Base-by-base conservation (phyloP, 148 eudicot species). In the Rhododendron vialii region DNA sequence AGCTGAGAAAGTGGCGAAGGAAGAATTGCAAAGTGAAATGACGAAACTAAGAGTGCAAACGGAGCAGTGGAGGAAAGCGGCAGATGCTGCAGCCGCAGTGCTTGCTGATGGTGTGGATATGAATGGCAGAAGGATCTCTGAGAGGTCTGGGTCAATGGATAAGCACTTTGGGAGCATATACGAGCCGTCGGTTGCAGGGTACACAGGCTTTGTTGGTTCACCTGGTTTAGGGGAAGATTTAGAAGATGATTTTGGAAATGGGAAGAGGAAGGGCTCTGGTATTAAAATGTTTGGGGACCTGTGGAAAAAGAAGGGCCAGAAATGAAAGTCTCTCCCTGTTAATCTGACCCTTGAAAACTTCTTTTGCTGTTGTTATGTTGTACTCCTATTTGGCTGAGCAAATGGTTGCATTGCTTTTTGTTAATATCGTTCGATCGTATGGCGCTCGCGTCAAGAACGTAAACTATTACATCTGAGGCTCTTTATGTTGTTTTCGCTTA, bases 41-140 rank as follows among this genome's bases (percentile, higher is more conserved):
- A 97, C 88, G 88, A 94, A 87, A 90, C 92, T 97, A 85, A 95
- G 93, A 47, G 94, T 97, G 14, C 99, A 95, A 84, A 95, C 98
- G 3, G 99, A 97, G 90, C 99, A 97, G 80, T 97, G 99, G 99
- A 91, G 98, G 82, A 97, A 97, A 87, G 99, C 99, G 0, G 98
- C 97, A 1, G 97, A 95, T 86, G 98, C 97, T 61, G 98, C 98
- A 26, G 98, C 98, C 1, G 85, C 93, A 7, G 92, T 95, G 81
- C 92, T 95, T 18, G 88, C 96, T 43, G 95, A 92, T 12, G 95
- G 90, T 4, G 91, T 80, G 50, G 95, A 92, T 26, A 89, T 83
- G 87, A 90, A 90, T 26, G 94, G 93, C 7, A 89, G 95, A 57
- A 85, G 90, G 30, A 20, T 94, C 2, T 91, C 95, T 0, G 95